Base-by-base conservation (phyloP, 306 rosid species). In the Urtica urens region DNA sequence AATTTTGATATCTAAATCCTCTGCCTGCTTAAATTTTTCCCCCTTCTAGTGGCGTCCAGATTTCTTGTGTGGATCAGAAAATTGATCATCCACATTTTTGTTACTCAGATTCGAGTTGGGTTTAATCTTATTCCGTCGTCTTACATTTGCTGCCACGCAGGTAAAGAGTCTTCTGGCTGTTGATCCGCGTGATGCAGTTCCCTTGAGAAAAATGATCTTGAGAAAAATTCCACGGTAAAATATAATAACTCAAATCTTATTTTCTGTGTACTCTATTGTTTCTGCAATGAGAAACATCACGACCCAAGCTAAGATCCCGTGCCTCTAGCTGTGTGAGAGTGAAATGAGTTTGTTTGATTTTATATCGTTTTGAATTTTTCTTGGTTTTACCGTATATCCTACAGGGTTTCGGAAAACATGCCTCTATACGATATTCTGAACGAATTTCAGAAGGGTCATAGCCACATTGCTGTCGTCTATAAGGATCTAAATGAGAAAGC, bases 361-460 rank as follows among this genome's bases (percentile, higher is more conserved):
- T 21, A 17, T 22, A 15, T 15, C 50, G 46, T 60, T 20, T 29
- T 14, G 49, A 44, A 23, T 61, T 24, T 14, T 41, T 59, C 55
- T 34, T 31, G 42, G 61, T 37, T 46, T 49, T 58, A 34, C 49
- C 42, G 55, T 57, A 35, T 64, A 23, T 69, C 35, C 17, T 69
- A 53, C 81, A 90, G 95, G 71, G 99, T 90, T 75, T 75, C 92
- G 20, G 99, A 90, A 69, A 75, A 82, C 66, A 81, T 90, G 92
- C 99, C 99, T 55, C 69, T 90, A 24, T 90, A 90, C 69, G 99
- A 90, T 65, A 85, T 90, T 54, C 72, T 90, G 46, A 90, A 90
- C 54, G 94, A 90, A 73, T 90, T 90, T 64, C 99, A 90, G 64
- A 90, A 90, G 72, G 99, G 95, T 43, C 99, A 90, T 72, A 90